These are phyloP conservation scores for Escovopsis weberi DNA, from an alignment of 2,329 filamentous ascomycete genomes.

Conservation along the genomic window DNA sequence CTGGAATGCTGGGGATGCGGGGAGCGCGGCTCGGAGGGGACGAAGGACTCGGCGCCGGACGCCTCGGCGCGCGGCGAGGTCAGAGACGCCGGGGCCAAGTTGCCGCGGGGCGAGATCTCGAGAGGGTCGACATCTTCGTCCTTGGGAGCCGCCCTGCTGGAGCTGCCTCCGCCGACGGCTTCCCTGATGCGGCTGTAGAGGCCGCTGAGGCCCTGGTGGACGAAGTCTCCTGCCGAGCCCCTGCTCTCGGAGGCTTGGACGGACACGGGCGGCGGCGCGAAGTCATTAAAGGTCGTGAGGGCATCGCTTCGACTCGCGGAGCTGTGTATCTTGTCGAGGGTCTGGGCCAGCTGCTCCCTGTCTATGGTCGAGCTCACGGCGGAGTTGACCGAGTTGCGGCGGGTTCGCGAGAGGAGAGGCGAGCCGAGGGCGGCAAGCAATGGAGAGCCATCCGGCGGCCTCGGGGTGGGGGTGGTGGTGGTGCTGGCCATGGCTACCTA, in stretches of 20 bases:
- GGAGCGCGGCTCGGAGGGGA: conserved; percentile 24
- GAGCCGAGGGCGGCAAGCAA: conserved; percentile 15
- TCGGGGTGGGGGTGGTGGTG: conserved; percentile 13
- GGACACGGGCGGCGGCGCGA: conserved; percentile 54
- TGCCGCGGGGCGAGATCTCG: conserved; percentile 1
- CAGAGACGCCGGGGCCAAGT: conserved; percentile 22
- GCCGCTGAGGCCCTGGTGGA: conserved; percentile 77
- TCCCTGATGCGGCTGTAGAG: conserved; percentile 76
- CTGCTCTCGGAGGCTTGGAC: conserved; percentile 50
- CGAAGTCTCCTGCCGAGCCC: conserved; percentile 53
- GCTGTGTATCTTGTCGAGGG: conserved; percentile 76
- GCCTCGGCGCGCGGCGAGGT: conserved; percentile 30
- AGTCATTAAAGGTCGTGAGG: conserved; percentile 89
- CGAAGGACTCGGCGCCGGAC: conserved; percentile 15
- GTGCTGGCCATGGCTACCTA: conserved; percentile 15
- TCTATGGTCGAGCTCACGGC: conserved; percentile 32
- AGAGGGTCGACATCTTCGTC: conserved; percentile 10
- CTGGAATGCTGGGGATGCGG: conserved; percentile 30
- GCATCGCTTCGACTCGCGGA: conserved; percentile 73
- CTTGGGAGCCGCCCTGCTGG: conserved; percentile 18
- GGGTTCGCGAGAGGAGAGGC: conserved; percentile 17
- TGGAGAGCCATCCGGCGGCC: conserved; percentile 15
- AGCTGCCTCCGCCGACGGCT: conserved; percentile 57
- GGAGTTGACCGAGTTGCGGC: conserved; percentile 26
- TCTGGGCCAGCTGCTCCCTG: conserved; percentile 59